A percentile compares a stretch with the other conserved stretches of the same genome.
These are phyloP conservation scores for Sporisorium sorghi DNA, from an alignment of 1,284 basidiomycete genomes.

Conservation along the genomic window DNA sequence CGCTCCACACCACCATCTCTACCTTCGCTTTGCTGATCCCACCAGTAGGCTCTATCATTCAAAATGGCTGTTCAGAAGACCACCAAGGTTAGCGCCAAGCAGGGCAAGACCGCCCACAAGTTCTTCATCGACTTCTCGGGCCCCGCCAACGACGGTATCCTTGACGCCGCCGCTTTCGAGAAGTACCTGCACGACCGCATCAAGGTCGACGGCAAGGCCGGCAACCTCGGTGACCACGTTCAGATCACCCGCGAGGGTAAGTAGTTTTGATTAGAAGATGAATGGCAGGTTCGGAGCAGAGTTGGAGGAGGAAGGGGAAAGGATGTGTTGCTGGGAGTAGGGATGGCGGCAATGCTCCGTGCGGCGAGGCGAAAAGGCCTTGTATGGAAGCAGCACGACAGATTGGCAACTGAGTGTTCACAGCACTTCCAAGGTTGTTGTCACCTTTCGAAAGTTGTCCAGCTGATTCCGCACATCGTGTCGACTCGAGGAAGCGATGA, in stretches of 20 bases:
- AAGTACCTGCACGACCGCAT: conserved; percentile 94
- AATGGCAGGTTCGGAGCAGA: neutral
- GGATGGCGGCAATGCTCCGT: neutral
- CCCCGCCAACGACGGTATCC: conserved; percentile 88
- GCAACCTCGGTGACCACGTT: conserved; percentile 74
- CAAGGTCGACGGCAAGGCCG: conserved; percentile 78
- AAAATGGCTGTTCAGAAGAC: conserved; percentile 63
- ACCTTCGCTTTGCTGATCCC: conserved; percentile 54
- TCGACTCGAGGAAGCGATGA: neutral
- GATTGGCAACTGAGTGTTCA: neutral
- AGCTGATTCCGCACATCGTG: neutral
- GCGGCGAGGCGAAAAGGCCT: neutral
- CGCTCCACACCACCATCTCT: conserved; percentile 19
- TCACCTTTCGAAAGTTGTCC: neutral
- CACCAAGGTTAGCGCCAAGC: conserved; percentile 64
- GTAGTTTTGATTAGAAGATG: conserved; percentile 26
- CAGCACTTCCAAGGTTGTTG: neutral
- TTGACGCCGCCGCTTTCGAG: conserved; percentile 89
- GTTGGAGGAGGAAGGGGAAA: neutral
- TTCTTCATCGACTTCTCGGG: conserved; percentile 94
- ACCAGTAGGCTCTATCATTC: conserved; percentile 53
- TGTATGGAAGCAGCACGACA: neutral
- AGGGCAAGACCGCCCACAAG: conserved; percentile 83
- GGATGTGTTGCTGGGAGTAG: neutral
- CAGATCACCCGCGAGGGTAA: conserved; percentile 70